Evolutionary conservation across 2,329 filamentous ascomycete genomes (phyloP).

Genomic region (Trichoderma citrinoviride): DNA sequence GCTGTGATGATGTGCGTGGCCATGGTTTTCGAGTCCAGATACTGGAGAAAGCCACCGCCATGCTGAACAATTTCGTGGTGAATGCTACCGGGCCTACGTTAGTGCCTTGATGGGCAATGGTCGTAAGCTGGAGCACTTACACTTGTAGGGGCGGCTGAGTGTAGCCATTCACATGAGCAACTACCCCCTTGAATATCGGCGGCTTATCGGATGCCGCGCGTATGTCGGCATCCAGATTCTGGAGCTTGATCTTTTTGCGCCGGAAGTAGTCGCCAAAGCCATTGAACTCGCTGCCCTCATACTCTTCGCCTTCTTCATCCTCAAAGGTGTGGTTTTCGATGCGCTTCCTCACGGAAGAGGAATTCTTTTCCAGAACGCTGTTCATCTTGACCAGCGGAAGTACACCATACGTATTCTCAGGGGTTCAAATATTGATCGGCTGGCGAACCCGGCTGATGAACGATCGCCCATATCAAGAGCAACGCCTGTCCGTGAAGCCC

Average conservation of each 20-base stretch:
- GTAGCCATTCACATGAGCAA: constrained; percentile 91
- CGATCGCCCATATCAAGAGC: constrained; percentile 19
- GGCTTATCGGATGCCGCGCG: constrained; percentile 69
- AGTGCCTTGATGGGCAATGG: constrained; percentile 18
- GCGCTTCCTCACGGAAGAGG: constrained; percentile 59
- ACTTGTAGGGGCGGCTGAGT: constrained; percentile 90
- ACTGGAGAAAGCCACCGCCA: constrained; percentile 94
- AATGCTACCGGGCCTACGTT: constrained; percentile 45
- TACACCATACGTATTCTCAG: constrained; percentile 20
- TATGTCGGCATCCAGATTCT: constrained; percentile 85
- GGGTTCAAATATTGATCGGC: not conserved
- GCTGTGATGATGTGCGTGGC: constrained; percentile 96
- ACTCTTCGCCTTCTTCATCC: constrained; percentile 85
- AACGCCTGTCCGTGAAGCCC: constrained; percentile 11
- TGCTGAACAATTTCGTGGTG: constrained; percentile 85
- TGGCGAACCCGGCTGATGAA: not conserved
- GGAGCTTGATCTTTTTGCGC: constrained; percentile 94
- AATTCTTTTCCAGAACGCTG: constrained; percentile 61
- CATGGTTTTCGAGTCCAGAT: constrained; percentile 89
- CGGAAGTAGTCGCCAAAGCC: constrained; percentile 91
- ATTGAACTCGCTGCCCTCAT: constrained; percentile 80
- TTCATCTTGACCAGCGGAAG: constrained; percentile 46
- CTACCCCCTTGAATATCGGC: constrained; percentile 84
- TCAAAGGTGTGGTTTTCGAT: constrained; percentile 69
- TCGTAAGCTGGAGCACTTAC: constrained; percentile 34